These are phyloP conservation scores for Mercurialis annua DNA, from an alignment of 345 rosid genomes.

Conservation along the genomic window DNA sequence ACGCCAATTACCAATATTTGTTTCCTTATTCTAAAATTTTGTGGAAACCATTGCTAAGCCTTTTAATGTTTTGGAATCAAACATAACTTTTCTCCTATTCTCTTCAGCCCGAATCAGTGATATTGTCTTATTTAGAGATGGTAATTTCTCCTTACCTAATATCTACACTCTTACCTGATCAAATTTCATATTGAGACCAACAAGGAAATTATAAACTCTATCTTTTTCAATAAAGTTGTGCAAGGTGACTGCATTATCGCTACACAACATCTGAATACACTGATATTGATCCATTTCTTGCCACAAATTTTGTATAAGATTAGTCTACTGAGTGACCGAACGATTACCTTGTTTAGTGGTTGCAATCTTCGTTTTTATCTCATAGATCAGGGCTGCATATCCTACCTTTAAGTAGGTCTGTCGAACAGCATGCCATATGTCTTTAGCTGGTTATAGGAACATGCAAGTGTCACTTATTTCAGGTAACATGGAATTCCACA, in stretches of 20 bases:
- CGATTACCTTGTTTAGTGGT: neutral
- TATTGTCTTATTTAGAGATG: neutral
- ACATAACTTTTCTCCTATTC: no score
- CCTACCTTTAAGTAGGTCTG: neutral
- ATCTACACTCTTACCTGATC: neutral
- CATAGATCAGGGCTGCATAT: neutral
- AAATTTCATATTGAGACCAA: neutral
- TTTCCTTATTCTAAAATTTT: neutral
- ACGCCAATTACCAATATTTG: neutral
- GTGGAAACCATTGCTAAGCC: neutral
- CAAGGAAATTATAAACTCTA: neutral
- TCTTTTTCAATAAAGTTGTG: neutral
- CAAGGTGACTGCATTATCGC: neutral
- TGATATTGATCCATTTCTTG: neutral
- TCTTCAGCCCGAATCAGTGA: neutral
- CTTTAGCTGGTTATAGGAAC: neutral
- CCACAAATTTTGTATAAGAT: neutral
- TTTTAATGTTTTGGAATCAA: no score
- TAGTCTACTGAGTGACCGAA: neutral
- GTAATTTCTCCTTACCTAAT: neutral
- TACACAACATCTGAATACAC: neutral
- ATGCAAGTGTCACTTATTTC: neutral
- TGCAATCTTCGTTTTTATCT: neutral
- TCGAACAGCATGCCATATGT: neutral
- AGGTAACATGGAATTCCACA: neutral